Evolutionary conservation across 2,329 filamentous ascomycete species (phyloP).

Genomic region (Neonectria magnoliae): DNA sequence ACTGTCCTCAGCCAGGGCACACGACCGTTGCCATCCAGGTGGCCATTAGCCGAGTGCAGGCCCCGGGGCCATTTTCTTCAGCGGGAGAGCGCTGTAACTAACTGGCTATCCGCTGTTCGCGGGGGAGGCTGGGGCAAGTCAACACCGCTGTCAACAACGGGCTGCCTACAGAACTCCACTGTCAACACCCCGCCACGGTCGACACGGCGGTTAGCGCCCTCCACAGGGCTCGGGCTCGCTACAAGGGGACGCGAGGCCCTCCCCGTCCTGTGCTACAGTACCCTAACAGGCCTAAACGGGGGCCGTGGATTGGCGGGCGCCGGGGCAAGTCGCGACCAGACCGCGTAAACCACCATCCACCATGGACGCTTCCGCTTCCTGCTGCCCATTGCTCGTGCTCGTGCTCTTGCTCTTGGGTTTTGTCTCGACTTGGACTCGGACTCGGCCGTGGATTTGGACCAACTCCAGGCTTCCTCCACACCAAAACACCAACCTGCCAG

Average conservation of each 20-base stretch:
- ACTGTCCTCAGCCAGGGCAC: background rate
- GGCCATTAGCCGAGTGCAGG: background rate
- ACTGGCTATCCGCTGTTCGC: background rate
- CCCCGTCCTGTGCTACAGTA: background rate
- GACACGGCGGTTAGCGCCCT: background rate
- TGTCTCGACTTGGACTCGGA: conserved; percentile 9
- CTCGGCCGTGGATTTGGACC: conserved; percentile 1
- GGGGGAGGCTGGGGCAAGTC: background rate
- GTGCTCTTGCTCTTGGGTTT: conserved; percentile 4
- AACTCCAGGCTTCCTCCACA: conserved; percentile 14
- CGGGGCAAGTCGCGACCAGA: conserved; percentile 43
- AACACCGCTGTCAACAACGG: background rate
- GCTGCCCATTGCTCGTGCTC: background rate
- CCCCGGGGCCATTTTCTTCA: background rate
- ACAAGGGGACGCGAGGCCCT: background rate
- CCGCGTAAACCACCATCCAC: conserved; percentile 42
- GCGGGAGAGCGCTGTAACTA: background rate
- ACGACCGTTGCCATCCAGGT: background rate
- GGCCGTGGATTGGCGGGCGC: background rate
- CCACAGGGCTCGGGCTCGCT: background rate
- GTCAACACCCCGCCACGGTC: background rate
- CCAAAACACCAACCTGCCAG: conserved; percentile 3
- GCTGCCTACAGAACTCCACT: background rate
- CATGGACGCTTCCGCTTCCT: background rate
- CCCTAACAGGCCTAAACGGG: background rate